phyloP scores from a whole-genome alignment of 108 stramenopile genomes.

The Schizochytrium sp. region DNA sequence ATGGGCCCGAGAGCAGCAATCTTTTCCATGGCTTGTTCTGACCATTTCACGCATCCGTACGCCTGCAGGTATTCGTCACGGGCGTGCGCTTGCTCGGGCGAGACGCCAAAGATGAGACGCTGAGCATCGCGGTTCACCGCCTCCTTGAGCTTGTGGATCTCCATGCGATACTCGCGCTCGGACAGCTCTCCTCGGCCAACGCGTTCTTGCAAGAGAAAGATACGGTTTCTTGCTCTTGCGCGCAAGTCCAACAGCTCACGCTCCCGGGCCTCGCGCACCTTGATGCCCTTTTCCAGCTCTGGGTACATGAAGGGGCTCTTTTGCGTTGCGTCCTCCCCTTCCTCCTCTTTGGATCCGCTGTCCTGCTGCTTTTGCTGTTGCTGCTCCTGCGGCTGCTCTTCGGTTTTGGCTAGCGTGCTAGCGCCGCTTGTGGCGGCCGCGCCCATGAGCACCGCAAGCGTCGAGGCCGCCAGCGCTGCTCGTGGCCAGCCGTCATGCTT shows the following conservation, averaged over 20 bases:
- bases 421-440: too few relatives aligned
- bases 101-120: slow-evolving; percentile 34
- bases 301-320: slow-evolving; percentile 6
- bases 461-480: too few relatives aligned
- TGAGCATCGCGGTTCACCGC: slow-evolving; percentile 31
- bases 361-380: too few relatives aligned
- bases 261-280: not conserved
- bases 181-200: not conserved
- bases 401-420: too few relatives aligned
- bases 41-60: slow-evolving; percentile 29
- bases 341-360: too few relatives aligned
- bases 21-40: slow-evolving; percentile 20
- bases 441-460: too few relatives aligned
- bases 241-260: not conserved
- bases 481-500: too few relatives aligned
- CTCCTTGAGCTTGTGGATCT: slow-evolving; percentile 24
- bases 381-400: too few relatives aligned
- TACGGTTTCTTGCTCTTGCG: not conserved
- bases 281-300: not conserved
- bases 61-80: slow-evolving; percentile 25
- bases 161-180: not conserved
- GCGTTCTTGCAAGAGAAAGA: not conserved
- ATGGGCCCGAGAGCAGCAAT: slow-evolving; percentile 29
- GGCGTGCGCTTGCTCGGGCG: slow-evolving; percentile 26
- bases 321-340: too few relatives aligned